Evolutionary conservation across 805 yeast genomes (phyloP), one percentile per base, ranked within the genome.

Genomic region (Candida pseudofarinosa): DNA sequence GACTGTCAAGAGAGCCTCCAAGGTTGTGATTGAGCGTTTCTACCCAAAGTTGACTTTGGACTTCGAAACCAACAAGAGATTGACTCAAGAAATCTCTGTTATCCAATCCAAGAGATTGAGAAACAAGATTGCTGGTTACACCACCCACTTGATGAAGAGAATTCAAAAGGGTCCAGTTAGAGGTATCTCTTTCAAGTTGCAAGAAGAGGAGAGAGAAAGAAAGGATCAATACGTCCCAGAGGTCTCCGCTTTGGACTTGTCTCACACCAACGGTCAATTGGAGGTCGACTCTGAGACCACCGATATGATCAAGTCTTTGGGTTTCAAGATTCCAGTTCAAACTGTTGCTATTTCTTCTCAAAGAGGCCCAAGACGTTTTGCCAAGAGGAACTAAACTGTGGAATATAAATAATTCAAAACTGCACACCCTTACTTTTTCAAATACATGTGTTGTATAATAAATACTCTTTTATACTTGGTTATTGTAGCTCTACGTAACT

Each of bases 161-260:
- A 93, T 93, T 72, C 98, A 95, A 80, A 93, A 91, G 84, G 99
- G 99, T 74, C 99, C 99, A 81, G 99, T 93, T 67, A 90, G 98
- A 85, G 99, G 99, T 81, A 95, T 93, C 65, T 93, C 99, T 65
- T 93, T 93, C 96, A 95, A 95, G 79, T 88, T 93, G 71, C 99
- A 93, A 84, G 99, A 93, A 82, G 99, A 93, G 81, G 99, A 93
- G 85, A 91, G 99, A 85, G 99, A 93, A 83, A 88, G 99, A 81
- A 93, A 95, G 81, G 98, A 93, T 79, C 99, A 93, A 81, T 93
- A 90, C 79, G 99, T 95, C 68, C 99, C 99, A 79, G 98, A 90
- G 75, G 95, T 90, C 70, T 95, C 99, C 71, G 99, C 99, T 76
- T 88, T 93, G 74, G 98, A 93, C 80, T 85, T 93, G 71, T 83